Evolutionary conservation across 768 basidiomycete species (phyloP).

Genomic region (Boletellus emodensis): DNA sequence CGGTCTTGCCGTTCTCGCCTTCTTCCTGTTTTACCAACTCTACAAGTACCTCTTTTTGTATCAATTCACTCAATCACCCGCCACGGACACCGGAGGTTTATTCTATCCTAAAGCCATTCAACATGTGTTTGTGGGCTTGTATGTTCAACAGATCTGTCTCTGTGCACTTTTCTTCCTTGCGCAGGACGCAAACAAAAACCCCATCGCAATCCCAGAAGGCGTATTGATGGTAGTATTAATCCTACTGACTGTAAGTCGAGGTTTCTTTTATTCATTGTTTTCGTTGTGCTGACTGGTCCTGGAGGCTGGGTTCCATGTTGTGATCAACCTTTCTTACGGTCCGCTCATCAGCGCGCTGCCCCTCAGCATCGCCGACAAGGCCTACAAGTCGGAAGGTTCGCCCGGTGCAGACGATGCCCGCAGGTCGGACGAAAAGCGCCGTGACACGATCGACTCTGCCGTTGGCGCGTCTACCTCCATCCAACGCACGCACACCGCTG

Average conservation of each 20-base stretch:
- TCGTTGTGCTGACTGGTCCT: background rate
- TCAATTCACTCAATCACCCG: constrained; percentile 64
- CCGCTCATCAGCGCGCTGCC: constrained; percentile 77
- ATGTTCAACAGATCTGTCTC: constrained; percentile 84
- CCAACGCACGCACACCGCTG: background rate
- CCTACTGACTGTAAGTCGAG: constrained; percentile 61
- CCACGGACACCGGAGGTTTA: constrained; percentile 81
- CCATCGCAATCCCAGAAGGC: constrained; percentile 68
- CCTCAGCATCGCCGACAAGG: constrained; percentile 70
- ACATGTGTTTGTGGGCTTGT: constrained; percentile 91
- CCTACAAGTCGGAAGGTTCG: constrained; percentile 34
- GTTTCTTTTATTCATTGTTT: too few relatives aligned
- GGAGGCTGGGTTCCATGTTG: constrained; percentile 62
- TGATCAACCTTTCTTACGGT: constrained; percentile 75
- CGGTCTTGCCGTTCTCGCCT: constrained; percentile 77
- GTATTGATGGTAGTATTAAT: constrained; percentile 85
- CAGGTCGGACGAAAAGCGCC: constrained; percentile 16
- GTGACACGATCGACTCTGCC: constrained; percentile 10
- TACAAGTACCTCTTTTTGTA: constrained; percentile 89
- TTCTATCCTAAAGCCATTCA: constrained; percentile 96
- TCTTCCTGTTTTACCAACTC: constrained; percentile 77
- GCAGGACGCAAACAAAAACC: constrained; percentile 45
- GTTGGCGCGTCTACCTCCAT: constrained; percentile 3
- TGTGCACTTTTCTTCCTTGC: constrained; percentile 90
- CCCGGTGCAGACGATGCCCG: background rate